Percentiles rank a stretch among this genome's conserved stretches.
These are phyloP conservation scores for Apiotrichum domesticum DNA, from an alignment of 1,284 basidiomycete species.

Conservation along the genomic window DNA sequence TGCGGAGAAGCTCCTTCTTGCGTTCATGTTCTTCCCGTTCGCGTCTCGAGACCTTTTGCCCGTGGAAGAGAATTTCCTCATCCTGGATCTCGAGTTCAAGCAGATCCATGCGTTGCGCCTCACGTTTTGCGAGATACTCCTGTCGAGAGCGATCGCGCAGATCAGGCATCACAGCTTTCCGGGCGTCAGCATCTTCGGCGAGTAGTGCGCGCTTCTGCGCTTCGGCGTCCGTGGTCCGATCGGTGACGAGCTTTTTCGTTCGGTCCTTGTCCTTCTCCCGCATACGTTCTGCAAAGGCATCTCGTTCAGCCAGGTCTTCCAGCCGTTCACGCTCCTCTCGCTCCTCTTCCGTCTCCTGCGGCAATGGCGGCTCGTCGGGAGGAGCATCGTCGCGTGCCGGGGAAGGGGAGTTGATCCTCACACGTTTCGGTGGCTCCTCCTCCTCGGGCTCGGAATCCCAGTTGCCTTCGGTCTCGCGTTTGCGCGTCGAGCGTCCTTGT, in stretches of 20 bases:
- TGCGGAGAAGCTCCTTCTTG: constrained; percentile 84
- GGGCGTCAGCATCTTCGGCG: constrained; percentile 75
- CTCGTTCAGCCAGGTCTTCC: constrained; percentile 77
- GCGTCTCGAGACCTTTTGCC: constrained; percentile 76
- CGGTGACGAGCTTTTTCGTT: constrained; percentile 88
- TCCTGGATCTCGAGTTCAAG: constrained; percentile 87
- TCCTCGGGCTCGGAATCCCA: constrained; percentile 48
- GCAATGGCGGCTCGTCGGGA: constrained; percentile 7
- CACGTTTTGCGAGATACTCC: constrained; percentile 92
- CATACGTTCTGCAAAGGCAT: constrained; percentile 87
- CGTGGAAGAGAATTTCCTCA: constrained; percentile 74
- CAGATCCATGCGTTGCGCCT: constrained; percentile 91
- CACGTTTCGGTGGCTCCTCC: constrained; percentile 54
- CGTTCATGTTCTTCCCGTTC: constrained; percentile 76
- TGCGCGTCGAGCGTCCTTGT: constrained; percentile 58
- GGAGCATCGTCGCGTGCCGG: constrained; percentile 28
- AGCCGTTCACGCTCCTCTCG: constrained; percentile 67
- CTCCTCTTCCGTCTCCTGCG: constrained; percentile 58
- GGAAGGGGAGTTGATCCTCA: constrained; percentile 37
- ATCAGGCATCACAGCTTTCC: constrained; percentile 70
- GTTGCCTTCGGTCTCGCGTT: constrained; percentile 59
- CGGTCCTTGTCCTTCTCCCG: constrained; percentile 74
- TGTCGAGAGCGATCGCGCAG: constrained; percentile 80
- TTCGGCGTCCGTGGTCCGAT: constrained; percentile 78
- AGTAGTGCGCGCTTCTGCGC: constrained; percentile 71